Percentiles rank a stretch among this genome's conserved stretches.
Evolutionary conservation across 345 rosid species (phyloP).

Genomic region (Populus pruinosa): DNA sequence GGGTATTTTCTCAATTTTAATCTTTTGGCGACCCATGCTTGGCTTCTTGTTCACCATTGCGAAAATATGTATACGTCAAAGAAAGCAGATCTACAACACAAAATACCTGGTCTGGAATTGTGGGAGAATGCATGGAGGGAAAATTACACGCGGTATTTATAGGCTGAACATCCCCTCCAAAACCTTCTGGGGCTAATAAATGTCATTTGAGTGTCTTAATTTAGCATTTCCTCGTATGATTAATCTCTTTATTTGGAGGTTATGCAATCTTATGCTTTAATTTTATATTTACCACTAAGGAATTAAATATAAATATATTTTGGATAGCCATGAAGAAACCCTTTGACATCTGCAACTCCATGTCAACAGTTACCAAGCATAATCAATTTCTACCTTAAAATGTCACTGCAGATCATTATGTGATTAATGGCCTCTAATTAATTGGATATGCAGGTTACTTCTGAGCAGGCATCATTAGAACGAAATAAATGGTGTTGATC

Average conservation of each 20-base stretch:
- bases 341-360: background rate
- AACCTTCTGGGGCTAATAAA: background rate
- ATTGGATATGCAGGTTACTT: background rate
- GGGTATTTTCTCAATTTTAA: constrained; percentile 7
- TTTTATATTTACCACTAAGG: background rate
- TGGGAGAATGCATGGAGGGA: constrained; percentile 2
- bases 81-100: background rate
- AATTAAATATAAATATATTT: background rate
- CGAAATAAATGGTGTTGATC: too few relatives aligned
- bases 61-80: too few relatives aligned
- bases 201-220: background rate
- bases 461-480: background rate
- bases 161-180: background rate
- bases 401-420: background rate
- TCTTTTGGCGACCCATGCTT: constrained; percentile 9
- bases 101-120: background rate
- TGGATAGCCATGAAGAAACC: background rate
- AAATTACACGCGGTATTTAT: background rate
- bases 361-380: background rate
- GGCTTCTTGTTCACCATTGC: constrained; percentile 4
- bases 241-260: constrained; percentile 10
- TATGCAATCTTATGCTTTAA: constrained; percentile 16
- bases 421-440: background rate
- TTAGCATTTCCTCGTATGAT: background rate
- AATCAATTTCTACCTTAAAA: background rate